These are phyloP conservation scores for Pharnaceum exiguum DNA, from an alignment of 148 eudicot genomes.

Conservation along the genomic window DNA sequence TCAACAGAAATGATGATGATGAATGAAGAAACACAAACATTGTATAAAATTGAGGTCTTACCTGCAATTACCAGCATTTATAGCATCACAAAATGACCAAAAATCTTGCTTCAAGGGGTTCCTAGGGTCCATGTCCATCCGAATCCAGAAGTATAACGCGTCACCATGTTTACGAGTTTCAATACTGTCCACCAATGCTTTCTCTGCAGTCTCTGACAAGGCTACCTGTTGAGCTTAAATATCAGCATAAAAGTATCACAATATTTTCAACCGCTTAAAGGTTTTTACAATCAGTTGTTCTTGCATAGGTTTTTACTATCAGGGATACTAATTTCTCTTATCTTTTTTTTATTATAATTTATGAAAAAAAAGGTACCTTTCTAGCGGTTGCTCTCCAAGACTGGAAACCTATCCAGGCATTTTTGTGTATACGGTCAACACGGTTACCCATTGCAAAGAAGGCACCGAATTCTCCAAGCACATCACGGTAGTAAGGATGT, in stretches of 20 bases:
- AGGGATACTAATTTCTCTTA: too few species aligned
- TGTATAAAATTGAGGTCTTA: slow-evolving; percentile 18
- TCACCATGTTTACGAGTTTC: slow-evolving; percentile 66
- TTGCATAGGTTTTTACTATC: too few species aligned
- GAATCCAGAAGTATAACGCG: slow-evolving; percentile 80
- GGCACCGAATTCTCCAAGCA: slow-evolving; percentile 79
- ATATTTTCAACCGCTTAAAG: background rate
- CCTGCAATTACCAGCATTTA: slow-evolving; percentile 98
- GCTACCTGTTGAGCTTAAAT: slow-evolving; percentile 45
- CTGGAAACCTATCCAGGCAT: slow-evolving; percentile 97
- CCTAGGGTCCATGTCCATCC: slow-evolving; percentile 77
- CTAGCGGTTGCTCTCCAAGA: slow-evolving; percentile 92
- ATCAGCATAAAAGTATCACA: background rate
- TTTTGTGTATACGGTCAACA: slow-evolving; percentile 80
- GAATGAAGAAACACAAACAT: background rate
- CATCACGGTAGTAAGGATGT: slow-evolving; percentile 65
- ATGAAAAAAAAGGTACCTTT: slow-evolving; percentile 36
- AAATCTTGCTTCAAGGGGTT: slow-evolving; percentile 66
- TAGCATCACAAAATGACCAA: slow-evolving; percentile 95
- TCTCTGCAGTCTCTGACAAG: slow-evolving; percentile 65
- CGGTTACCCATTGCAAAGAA: slow-evolving; percentile 80
- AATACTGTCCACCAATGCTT: slow-evolving; percentile 55
- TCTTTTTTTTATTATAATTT: background rate
- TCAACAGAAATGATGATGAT: background rate
- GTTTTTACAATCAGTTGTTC: too few species aligned